Conservation (phyloP, 352 stramenopile species). For the Phytopythium delawarense region DNA sequence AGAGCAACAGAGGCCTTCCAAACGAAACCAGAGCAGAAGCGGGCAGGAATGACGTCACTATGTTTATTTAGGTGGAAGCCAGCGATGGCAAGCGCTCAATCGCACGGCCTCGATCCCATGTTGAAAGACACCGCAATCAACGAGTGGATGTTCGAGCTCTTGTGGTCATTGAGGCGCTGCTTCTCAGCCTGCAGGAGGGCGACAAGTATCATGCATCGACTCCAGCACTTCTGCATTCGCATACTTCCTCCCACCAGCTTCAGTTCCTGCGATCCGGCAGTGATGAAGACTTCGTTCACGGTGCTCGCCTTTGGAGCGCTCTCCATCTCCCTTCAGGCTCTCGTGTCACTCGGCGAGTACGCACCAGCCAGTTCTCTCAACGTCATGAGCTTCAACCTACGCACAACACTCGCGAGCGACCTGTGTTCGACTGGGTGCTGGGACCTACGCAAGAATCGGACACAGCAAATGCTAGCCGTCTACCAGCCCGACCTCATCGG, state of each 20-base stretch:
- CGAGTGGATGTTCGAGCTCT: not conserved
- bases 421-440: conserved; percentile 64
- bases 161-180: not conserved
- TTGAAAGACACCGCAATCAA: not conserved
- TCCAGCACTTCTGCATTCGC: not conserved
- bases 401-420: conserved; percentile 58
- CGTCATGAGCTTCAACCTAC: conserved; percentile 74
- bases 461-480: conserved; percentile 28
- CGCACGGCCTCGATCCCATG: not conserved
- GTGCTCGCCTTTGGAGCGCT: not conserved
- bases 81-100: not conserved
- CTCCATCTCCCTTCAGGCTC: not conserved
- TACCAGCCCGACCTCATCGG: conserved; percentile 65
- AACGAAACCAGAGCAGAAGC: too few species aligned
- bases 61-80: too few species aligned
- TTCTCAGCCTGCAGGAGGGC: not conserved
- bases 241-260: not conserved
- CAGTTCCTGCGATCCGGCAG: not conserved
- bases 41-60: too few species aligned
- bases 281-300: not conserved
- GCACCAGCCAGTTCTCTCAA: conserved; percentile 17
- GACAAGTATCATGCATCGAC: not conserved
- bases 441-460: conserved; percentile 40
- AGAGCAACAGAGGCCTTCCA: too few species aligned
- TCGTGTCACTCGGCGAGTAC: not conserved